Evolutionary conservation across 345 rosid genomes (phyloP).

Genomic region (Diplotaxis tenuifolia): DNA sequence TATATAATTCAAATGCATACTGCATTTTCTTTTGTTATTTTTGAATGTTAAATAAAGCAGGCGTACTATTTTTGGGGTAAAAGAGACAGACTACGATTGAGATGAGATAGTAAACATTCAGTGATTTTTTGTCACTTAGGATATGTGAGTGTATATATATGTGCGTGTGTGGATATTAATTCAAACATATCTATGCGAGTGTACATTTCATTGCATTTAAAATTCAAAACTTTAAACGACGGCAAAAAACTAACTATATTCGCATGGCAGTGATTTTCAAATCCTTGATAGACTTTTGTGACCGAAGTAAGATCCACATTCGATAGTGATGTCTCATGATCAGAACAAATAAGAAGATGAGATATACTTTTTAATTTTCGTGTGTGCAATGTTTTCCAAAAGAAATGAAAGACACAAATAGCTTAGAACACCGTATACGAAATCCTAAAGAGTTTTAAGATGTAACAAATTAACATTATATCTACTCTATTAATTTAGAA

Average conservation of each 20-base stretch:
- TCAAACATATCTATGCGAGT: too few species aligned
- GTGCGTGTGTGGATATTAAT: too few species aligned
- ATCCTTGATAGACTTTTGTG: constrained; percentile 20
- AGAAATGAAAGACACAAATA: neutral
- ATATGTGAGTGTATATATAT: too few species aligned
- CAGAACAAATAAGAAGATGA: neutral
- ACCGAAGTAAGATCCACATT: constrained; percentile 20
- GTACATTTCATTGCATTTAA: too few species aligned
- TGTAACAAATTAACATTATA: neutral
- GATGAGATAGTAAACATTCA: neutral
- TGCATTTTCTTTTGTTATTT: neutral
- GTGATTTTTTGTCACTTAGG: too few species aligned
- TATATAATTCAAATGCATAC: neutral
- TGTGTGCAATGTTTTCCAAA: neutral
- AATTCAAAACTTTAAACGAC: too few species aligned
- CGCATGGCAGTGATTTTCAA: constrained; percentile 11
- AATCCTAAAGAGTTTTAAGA: neutral
- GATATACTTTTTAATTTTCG: neutral
- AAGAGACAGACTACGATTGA: neutral
- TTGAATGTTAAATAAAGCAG: neutral
- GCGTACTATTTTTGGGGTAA: neutral
- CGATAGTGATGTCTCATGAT: constrained; percentile 21
- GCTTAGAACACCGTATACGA: neutral
- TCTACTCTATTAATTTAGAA: too few species aligned
- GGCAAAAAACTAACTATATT: too few species aligned